phyloP scores from a whole-genome alignment of 495 filamentous ascomycete genomes.

The Neurospora terricola region DNA sequence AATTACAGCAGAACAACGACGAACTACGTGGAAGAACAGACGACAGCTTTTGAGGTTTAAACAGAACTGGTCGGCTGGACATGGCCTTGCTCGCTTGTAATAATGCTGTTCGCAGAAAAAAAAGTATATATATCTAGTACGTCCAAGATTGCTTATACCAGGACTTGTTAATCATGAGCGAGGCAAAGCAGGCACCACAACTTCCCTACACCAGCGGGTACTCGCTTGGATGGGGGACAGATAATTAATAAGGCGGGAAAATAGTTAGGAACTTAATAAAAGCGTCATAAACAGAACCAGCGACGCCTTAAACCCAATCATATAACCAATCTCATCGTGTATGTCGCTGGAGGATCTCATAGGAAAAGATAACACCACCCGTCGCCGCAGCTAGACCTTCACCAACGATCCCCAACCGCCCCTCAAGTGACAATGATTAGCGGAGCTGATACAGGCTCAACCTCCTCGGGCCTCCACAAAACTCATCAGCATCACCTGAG shows the following conservation, averaged over 20 bases:
- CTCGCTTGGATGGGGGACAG: neutral
- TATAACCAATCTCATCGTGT: neutral
- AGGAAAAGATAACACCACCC: neutral
- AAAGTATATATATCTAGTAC: neutral
- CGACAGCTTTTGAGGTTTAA: neutral
- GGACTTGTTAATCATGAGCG: neutral
- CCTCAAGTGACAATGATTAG: neutral
- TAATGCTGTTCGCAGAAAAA: neutral
- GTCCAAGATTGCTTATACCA: neutral
- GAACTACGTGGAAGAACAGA: neutral
- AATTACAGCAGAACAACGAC: neutral
- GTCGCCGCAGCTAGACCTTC: neutral
- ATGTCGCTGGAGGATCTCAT: neutral
- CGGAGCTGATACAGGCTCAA: neutral
- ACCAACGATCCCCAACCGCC: neutral
- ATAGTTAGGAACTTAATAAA: neutral
- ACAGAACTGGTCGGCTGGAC: neutral
- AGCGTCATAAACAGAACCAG: neutral
- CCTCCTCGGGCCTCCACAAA: slow-evolving; percentile 1
- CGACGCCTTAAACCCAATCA: neutral
- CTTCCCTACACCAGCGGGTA: neutral
- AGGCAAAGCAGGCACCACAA: neutral
- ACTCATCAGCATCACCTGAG: neutral
- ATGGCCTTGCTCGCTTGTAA: neutral
- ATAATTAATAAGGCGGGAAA: neutral